phyloP scores from a whole-genome alignment of 768 basidiomycete species.

The Podaxis sp. region DNA sequence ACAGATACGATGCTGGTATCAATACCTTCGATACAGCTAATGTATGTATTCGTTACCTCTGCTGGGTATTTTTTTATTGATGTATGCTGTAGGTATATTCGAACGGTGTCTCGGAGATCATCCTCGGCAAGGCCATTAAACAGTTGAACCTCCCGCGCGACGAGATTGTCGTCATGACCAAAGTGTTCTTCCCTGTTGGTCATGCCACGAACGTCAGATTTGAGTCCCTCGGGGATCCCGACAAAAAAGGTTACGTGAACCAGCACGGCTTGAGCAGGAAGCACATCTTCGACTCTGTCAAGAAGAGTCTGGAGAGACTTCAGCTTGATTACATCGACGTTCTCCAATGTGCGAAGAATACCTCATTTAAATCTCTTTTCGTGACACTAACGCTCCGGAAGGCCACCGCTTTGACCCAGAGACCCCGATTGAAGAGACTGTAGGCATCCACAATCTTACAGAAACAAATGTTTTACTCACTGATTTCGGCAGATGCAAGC shows the following conservation, averaged over 20 bases:
- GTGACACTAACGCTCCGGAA: conserved; percentile 30
- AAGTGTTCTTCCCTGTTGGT: conserved; percentile 40
- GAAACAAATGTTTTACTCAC: not conserved
- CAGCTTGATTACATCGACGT: conserved; percentile 79
- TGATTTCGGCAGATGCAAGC: conserved; percentile 53
- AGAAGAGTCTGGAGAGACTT: conserved; percentile 62
- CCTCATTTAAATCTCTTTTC: conserved; percentile 13
- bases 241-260: conserved; percentile 53
- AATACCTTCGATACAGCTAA: conserved; percentile 63
- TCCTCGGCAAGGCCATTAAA: conserved; percentile 74
- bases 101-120: conserved; percentile 61
- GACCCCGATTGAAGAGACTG: conserved; percentile 60
- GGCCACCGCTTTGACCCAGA: conserved; percentile 58
- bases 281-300: conserved; percentile 73
- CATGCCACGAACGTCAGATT: conserved; percentile 19
- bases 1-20: conserved; percentile 58
- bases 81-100: conserved; percentile 50
- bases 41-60: conserved; percentile 22
- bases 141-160: conserved; percentile 63
- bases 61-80: not conserved
- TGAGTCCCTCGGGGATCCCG: conserved; percentile 21
- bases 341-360: conserved; percentile 54
- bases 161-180: conserved; percentile 77
- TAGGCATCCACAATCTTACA: conserved; percentile 17
- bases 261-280: conserved; percentile 48